Base-by-base conservation (phyloP, 495 filamentous ascomycete species). In the Penicillium chermesinum region DNA sequence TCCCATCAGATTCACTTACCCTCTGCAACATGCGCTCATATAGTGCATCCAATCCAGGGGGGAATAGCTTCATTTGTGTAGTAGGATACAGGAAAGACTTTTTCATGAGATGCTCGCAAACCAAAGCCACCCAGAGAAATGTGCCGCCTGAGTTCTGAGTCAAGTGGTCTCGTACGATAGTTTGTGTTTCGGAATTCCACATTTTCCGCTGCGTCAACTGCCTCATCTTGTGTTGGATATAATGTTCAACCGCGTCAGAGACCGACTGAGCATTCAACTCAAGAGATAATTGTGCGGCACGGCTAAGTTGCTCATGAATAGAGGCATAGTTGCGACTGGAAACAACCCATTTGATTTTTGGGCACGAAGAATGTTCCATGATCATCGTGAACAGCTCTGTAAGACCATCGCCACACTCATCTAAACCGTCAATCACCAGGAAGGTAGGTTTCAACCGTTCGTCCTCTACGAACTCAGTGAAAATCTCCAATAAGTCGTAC, bases 391-490 rank as follows among this genome's bases (percentile, higher is more conserved):
- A 53, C 25, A 76, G 58, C 9, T 62, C 30, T 4, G 35, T 14
- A 38, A 60, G 42, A 18, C 57, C 68, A 12, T 42, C 47, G 7
- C 44, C 46, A 46, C 71, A 78, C 55, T 79, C 76, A 53, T 78
- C 72, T 3, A 79, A 66, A 3, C 73, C 74, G 51, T 80, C 74
- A 37, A 79, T 60, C 1, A 78, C 46, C 43, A 73, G 44, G 43
- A 66, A 71, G 8, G 59, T 57, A 7, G 33, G 50, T 2, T 52
- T 35, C 35, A 71, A n/a, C n/a, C n/a, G n/a, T n/a, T n/a, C 33
- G 46, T 71, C 59, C 20, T 41, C 18, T 13, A 49, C 15, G 4
- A 49, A 37, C 12, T 37, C 19, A 16, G 30, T 2, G 9, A 49
- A 35, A 1, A 49, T 43, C 3, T 14, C 19, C 2, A 32, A 41